Evolutionary conservation across 2,329 filamentous ascomycete genomes (phyloP), one percentile per base, ranked within the genome.

Genomic region (Arachnomyces sp.): DNA sequence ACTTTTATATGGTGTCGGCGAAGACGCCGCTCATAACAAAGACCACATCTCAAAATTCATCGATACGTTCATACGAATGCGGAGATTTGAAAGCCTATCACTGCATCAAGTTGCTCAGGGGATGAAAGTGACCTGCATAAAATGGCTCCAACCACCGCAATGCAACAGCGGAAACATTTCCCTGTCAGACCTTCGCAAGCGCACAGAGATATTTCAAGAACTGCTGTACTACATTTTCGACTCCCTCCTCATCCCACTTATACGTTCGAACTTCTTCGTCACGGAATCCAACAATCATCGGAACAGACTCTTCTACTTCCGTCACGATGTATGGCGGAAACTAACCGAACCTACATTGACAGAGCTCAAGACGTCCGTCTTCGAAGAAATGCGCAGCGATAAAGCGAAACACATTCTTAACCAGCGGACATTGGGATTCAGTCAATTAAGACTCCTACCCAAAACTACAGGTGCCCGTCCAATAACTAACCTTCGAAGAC

Each of bases 141-240:
- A 68, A 8, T 98, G 92, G 92, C 76, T 95, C 38, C 68, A 69
- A 14, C 73, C 77, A 28, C 73, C 74, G 1, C 20, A 61, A 61
- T 9, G 56, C 71, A 1, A 51, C 58, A 11, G 36, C 47, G 14
- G 60, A 57, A 2, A 25, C 40, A 67, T 83, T 36, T 83, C 83
- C 44, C 68, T 72, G 43, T 80, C 82, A 0, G 90, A 96, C 55
- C 68, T 76, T 20, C 64, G 67, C 5, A 96, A 95, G 60, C 80
- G 89, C 8, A 69, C 67, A 17, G 84, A 95, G 54, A 71, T 96
- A 0, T 76, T 95, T 36, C 65, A 79, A 39, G 92, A 98, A 58
- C 80, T 96, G 43, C 54, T 96, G 5, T 96, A 95, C 64, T 98
- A 89, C 58, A 49, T 94, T 3, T 92, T 98, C 53, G 92, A 98